Evolutionary conservation across 371 early-diverging fungal genomes (phyloP).

Genomic region (Funneliformis caledonium): DNA sequence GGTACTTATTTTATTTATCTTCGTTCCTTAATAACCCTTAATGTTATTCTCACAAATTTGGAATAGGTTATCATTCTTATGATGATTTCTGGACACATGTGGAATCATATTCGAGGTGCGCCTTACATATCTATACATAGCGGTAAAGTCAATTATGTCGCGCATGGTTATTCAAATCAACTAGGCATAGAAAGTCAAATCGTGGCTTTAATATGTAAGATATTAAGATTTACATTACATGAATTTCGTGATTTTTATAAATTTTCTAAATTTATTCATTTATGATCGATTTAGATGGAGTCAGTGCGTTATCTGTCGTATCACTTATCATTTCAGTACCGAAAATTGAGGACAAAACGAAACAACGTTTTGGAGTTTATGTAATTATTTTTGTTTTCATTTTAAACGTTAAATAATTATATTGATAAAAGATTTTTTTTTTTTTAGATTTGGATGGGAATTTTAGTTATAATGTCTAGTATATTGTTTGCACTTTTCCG

Average conservation of each 20-base stretch:
- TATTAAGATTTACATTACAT: neutral
- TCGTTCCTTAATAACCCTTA: neutral
- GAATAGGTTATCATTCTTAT: slow-evolving; percentile 66
- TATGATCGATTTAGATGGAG: slow-evolving; percentile 16
- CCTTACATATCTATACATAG: slow-evolving; percentile 66
- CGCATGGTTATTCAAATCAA: slow-evolving; percentile 77
- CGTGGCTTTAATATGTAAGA: slow-evolving; percentile 77
- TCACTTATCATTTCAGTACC: slow-evolving; percentile 9
- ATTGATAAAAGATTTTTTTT: neutral
- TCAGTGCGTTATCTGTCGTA: slow-evolving; percentile 20
- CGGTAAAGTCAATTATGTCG: slow-evolving; percentile 69
- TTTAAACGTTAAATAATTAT: neutral
- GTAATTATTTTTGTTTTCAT: slow-evolving; percentile 13
- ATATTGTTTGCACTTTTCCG: slow-evolving; percentile 35
- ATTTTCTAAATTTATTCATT: neutral
- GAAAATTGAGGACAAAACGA: slow-evolving; percentile 30
- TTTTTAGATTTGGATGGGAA: slow-evolving; percentile 35
- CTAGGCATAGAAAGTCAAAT: slow-evolving; percentile 80
- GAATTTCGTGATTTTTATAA: neutral
- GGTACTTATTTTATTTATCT: neutral
- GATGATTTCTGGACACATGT: slow-evolving; percentile 89
- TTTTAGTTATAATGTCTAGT: slow-evolving; percentile 19
- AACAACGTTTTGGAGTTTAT: slow-evolving; percentile 38
- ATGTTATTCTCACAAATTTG: neutral
- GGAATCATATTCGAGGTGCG: slow-evolving; percentile 84